These are phyloP conservation scores for Pinus taeda DNA, from an alignment of 75 land plant genomes.

Conservation along the genomic window DNA sequence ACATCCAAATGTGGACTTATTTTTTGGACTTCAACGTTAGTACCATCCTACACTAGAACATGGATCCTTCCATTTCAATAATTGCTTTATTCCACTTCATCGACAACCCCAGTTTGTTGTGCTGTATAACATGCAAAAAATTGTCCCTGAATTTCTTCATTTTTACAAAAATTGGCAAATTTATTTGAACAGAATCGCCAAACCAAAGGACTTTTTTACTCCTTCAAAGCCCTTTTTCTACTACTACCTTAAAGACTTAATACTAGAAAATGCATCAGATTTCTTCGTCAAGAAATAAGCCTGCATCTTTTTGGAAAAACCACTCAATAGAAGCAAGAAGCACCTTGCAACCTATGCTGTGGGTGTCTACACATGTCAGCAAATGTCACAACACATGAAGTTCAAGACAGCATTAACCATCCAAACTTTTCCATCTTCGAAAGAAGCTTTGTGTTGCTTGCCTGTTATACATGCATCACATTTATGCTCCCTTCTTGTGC, in stretches of 20 bases:
- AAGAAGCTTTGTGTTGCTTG: no score
- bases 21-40: no score
- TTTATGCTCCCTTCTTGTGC: no score
- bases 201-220: not conserved
- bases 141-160: not conserved
- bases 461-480: no score
- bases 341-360: no score
- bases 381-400: no score
- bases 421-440: no score
- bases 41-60: not conserved
- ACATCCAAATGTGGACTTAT: no score
- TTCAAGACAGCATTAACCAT: no score
- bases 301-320: not conserved
- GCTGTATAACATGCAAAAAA: conserved; percentile 5
- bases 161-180: not conserved
- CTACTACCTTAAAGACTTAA: not conserved
- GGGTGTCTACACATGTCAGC: no score
- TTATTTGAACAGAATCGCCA: not conserved
- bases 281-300: not conserved
- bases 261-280: not conserved
- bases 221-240: not conserved
- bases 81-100: not conserved
- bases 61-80: not conserved
- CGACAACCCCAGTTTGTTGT: not conserved
- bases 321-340: not conserved